Percentiles rank a stretch among this genome's conserved stretches.
These are phyloP conservation scores for Microbotryum silenes-acaulis DNA, from an alignment of 1,284 basidiomycete genomes.

Conservation along the genomic window DNA sequence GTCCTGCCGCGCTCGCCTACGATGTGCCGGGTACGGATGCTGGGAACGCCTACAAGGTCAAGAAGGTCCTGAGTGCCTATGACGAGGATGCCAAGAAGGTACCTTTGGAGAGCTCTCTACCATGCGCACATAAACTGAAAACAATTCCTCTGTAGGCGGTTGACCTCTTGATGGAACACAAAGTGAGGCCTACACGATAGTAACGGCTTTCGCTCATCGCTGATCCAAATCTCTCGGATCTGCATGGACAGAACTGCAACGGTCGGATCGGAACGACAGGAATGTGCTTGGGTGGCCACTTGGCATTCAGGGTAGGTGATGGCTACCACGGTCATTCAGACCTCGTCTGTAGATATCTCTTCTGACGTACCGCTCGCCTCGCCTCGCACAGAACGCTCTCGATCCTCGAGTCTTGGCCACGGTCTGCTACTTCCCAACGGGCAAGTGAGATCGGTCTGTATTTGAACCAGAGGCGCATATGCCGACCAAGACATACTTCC, in stretches of 20 bases:
- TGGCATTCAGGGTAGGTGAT: slow-evolving; percentile 42
- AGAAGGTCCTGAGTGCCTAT: slow-evolving; percentile 30
- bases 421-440: slow-evolving; percentile 89
- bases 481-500: background rate
- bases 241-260: slow-evolving; percentile 56
- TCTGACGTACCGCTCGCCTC: background rate
- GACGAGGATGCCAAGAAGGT: slow-evolving; percentile 45
- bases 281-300: slow-evolving; percentile 66
- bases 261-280: slow-evolving; percentile 65
- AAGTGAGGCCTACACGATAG: slow-evolving; percentile 74
- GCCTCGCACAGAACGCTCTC: slow-evolving; percentile 60
- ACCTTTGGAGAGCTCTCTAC: slow-evolving; percentile 76
- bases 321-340: background rate
- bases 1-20: slow-evolving; percentile 75
- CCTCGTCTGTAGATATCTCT: background rate
- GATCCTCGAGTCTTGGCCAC: slow-evolving; percentile 71
- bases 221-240: slow-evolving; percentile 39
- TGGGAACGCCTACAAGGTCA: slow-evolving; percentile 79
- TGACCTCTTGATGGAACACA: slow-evolving; percentile 37
- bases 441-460: slow-evolving; percentile 35
- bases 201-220: slow-evolving; percentile 62
- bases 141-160: slow-evolving; percentile 55
- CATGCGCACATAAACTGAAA: slow-evolving; percentile 80
- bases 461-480: background rate
- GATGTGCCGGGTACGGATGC: slow-evolving; percentile 70